Base-by-base conservation (phyloP, 2,329 filamentous ascomycete species). In the Orbilia javanica region DNA sequence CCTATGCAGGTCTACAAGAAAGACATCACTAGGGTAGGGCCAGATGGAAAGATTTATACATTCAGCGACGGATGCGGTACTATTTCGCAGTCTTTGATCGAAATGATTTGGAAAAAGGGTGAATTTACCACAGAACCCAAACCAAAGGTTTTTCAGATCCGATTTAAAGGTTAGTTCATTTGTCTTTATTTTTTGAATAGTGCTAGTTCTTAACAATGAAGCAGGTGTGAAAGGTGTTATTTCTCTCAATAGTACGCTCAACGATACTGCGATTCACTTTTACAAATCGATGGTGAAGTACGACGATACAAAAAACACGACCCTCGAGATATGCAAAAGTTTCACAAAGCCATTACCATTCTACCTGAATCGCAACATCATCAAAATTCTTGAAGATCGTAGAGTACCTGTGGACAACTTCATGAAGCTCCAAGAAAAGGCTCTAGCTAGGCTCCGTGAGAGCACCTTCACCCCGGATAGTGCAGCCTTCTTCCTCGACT, bases 331-430 rank as follows among this genome's bases (percentile, higher is more conserved):
- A 52, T 94, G 92, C 81, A 91, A 91, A 55, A 87, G 89, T 48
- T 90, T 89, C 0, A 89, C 89, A 42, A 89, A 87, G 63, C 90
- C 92, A 0, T 86, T 95, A 5, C 88, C 88, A 0, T 86, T 94
- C 80, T 88, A 90, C 18, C 87, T 96, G 0, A 96, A 96, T 81
- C 89, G 91, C 0, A 92, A 93, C 80, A 86, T 94, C 78, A 93
- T 96, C 84, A 96, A 96, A 82, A 93, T 96, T 4, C 83, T 97
- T 0, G 93, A 97, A 82, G 93, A 96, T 80, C 89, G 95, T 83
- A 87, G 88, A 0, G 89, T 92, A 0, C 82, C 86, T 0, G 82
- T 85, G 0, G 70, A 84, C 0, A 91, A 88, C 82, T 95, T 97
- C 80, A 82, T 91, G 10, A 81, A 86, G 0, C 84, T 93, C 0